A percentile compares a stretch with the other conserved stretches of the same genome.
Conservation (phyloP, 2,329 filamentous ascomycete species). For the Verticillium alfalfae region DNA sequence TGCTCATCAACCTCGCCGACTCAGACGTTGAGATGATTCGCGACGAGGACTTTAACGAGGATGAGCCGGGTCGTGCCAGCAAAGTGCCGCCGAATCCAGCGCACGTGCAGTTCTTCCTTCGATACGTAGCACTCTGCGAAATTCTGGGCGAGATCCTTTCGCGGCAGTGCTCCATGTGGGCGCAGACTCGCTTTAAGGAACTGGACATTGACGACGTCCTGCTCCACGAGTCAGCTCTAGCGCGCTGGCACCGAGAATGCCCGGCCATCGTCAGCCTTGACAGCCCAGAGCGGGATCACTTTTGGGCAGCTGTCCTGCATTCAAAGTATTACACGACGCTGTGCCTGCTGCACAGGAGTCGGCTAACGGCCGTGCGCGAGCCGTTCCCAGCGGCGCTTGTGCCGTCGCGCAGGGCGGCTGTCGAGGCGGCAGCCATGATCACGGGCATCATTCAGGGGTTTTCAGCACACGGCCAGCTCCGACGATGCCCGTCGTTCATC, state of each 20-base stretch:
- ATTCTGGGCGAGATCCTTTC: slow-evolving; percentile 97
- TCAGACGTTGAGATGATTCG: slow-evolving; percentile 96
- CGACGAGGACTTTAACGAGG: slow-evolving; percentile 93
- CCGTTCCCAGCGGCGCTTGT: slow-evolving; percentile 64
- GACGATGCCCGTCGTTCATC: slow-evolving; percentile 90
- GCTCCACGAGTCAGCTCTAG: slow-evolving; percentile 94
- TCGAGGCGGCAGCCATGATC: slow-evolving; percentile 90
- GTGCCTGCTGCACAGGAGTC: slow-evolving; percentile 86
- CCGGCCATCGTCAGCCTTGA: slow-evolving; percentile 94
- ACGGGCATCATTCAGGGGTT: slow-evolving; percentile 93
- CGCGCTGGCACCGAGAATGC: slow-evolving; percentile 96
- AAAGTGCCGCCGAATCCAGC: slow-evolving; percentile 78
- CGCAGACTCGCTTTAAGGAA: slow-evolving; percentile 85
- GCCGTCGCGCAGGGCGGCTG: slow-evolving; percentile 85
- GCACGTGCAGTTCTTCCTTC: slow-evolving; percentile 96
- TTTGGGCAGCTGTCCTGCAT: slow-evolving; percentile 92
- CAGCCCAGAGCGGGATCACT: slow-evolving; percentile 75
- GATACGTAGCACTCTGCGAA: slow-evolving; percentile 96
- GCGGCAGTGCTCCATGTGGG: slow-evolving; percentile 93
- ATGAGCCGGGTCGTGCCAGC: slow-evolving; percentile 68
- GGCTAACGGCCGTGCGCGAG: slow-evolving; percentile 77
- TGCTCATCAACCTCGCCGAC: slow-evolving; percentile 93
- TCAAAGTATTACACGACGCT: slow-evolving; percentile 98
- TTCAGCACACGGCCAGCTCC: slow-evolving; percentile 73
- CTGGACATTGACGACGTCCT: slow-evolving; percentile 90